These are phyloP conservation scores for Fragilariopsis cylindrus DNA, from an alignment of 108 stramenopile species.

Conservation along the genomic window DNA sequence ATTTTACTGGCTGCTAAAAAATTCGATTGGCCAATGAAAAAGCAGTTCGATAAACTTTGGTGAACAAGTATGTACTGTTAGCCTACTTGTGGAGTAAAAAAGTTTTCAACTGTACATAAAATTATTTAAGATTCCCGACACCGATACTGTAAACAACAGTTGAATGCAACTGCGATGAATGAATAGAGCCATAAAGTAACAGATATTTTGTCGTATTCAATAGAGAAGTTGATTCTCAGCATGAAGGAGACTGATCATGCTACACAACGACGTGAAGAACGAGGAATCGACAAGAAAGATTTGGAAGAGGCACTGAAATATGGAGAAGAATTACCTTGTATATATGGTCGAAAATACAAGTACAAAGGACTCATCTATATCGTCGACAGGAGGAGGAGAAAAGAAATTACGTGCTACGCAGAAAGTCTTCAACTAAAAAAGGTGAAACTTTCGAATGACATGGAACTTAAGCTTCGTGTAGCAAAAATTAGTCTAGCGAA, in stretches of 20 bases:
- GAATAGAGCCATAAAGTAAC: too few relatives aligned
- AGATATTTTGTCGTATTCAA: too few relatives aligned
- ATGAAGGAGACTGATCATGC: slow-evolving; percentile 30
- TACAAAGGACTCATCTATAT: slow-evolving; percentile 54
- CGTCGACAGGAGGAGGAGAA: slow-evolving; percentile 34
- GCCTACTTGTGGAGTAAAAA: too few relatives aligned
- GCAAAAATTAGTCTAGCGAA: not conserved
- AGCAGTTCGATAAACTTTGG: not conserved
- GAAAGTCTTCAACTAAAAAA: slow-evolving; percentile 36
- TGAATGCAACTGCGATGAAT: too few relatives aligned
- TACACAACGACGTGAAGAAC: slow-evolving; percentile 42
- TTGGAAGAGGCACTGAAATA: slow-evolving; percentile 51
- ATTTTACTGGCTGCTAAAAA: too few relatives aligned
- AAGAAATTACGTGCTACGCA: slow-evolving; percentile 42
- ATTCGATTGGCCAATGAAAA: not conserved
- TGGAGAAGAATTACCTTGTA: slow-evolving; percentile 41
- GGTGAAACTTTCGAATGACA: not conserved
- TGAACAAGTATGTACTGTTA: not conserved
- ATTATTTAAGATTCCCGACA: too few relatives aligned
- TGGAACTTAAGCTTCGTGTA: not conserved
- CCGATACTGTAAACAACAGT: too few relatives aligned
- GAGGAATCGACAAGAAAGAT: slow-evolving; percentile 52
- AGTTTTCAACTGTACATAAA: too few relatives aligned
- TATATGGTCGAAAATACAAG: slow-evolving; percentile 48
- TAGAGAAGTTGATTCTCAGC: too few relatives aligned